These are phyloP conservation scores for Monosporascus sp. DNA, from an alignment of 2,329 filamentous ascomycete genomes.

Conservation along the genomic window DNA sequence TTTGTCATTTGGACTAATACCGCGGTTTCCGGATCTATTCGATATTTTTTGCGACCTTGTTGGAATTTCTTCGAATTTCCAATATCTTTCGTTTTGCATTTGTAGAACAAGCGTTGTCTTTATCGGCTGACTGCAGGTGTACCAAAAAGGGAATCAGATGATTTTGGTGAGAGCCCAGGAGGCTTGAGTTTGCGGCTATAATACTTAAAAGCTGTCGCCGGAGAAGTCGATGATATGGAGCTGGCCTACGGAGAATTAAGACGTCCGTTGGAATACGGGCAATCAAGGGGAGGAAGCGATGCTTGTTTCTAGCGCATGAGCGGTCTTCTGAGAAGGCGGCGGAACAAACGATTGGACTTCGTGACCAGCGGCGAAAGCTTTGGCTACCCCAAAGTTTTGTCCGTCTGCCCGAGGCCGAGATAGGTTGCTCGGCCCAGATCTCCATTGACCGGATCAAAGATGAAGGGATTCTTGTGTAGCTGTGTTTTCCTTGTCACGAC, in stretches of 20 bases:
- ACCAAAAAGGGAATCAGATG: constrained; percentile 21
- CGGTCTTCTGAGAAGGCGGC: constrained; percentile 3
- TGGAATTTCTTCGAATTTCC: constrained; percentile 14
- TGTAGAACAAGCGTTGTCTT: constrained; percentile 22
- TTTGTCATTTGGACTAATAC: constrained; percentile 27
- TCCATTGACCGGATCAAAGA: constrained; percentile 16
- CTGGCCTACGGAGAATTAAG: constrained; percentile 16
- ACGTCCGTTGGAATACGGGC: constrained; percentile 11
- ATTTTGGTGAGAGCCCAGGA: constrained; percentile 32
- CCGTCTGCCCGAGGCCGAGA: constrained; percentile 8
- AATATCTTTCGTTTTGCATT: constrained; percentile 7
- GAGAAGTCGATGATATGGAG: constrained; percentile 18
- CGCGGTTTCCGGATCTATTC: constrained; percentile 18
- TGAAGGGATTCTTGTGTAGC: constrained; percentile 14
- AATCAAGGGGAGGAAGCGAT: constrained; percentile 11
- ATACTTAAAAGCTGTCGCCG: constrained; percentile 24
- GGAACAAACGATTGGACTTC: constrained; percentile 5
- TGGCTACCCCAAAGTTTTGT: constrained; percentile 4
- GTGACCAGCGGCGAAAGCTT: constrained; percentile 15
- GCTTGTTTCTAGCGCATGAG: constrained; percentile 2
- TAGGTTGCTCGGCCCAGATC: constrained; percentile 10
- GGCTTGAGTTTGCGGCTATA: constrained; percentile 30
- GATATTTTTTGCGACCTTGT: constrained; percentile 12
- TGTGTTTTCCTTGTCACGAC: constrained; percentile 25
- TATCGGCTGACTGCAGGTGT: constrained; percentile 21